Conservation (phyloP, 805 yeast species). For the Lipomyces orientalis region DNA sequence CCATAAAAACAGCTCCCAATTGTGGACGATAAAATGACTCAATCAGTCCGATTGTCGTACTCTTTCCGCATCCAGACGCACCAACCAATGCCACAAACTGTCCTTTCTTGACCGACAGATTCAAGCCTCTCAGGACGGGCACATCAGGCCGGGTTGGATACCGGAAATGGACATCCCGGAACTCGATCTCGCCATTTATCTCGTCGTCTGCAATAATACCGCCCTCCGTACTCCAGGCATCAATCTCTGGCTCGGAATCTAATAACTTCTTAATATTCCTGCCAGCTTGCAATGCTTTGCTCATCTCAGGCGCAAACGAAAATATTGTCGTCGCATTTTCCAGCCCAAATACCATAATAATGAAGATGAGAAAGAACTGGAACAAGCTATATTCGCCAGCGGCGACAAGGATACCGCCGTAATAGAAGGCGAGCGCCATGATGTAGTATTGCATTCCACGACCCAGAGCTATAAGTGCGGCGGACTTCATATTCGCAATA, state of each 20-base stretch:
- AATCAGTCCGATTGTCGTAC: slow-evolving; percentile 56
- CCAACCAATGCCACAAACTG: slow-evolving; percentile 91
- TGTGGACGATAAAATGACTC: slow-evolving; percentile 58
- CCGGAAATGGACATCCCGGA: slow-evolving; percentile 48
- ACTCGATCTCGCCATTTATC: slow-evolving; percentile 59
- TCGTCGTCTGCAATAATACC: slow-evolving; percentile 35
- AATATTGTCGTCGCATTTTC: slow-evolving; percentile 53
- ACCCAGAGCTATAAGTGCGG: slow-evolving; percentile 49
- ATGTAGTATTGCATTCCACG: slow-evolving; percentile 52
- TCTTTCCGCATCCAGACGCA: slow-evolving; percentile 65
- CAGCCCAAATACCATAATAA: slow-evolving; percentile 50
- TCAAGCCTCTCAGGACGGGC: slow-evolving; percentile 41
- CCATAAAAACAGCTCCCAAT: slow-evolving; percentile 56
- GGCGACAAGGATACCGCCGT: slow-evolving; percentile 48
- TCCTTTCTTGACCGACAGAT: slow-evolving; percentile 65
- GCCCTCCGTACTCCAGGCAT: slow-evolving; percentile 45
- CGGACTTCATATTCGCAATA: slow-evolving; percentile 27
- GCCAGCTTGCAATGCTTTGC: slow-evolving; percentile 52
- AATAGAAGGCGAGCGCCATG: slow-evolving; percentile 53
- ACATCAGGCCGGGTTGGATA: slow-evolving; percentile 45
- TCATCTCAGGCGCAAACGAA: slow-evolving; percentile 53
- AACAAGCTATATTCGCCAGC: slow-evolving; percentile 43
- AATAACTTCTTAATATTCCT: slow-evolving; percentile 46
- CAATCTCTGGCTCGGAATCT: slow-evolving; percentile 47
- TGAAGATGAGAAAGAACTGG: slow-evolving; percentile 50